phyloP scores from a whole-genome alignment of 2,329 filamentous ascomycete genomes.

The Stemphylium lycopersici region DNA sequence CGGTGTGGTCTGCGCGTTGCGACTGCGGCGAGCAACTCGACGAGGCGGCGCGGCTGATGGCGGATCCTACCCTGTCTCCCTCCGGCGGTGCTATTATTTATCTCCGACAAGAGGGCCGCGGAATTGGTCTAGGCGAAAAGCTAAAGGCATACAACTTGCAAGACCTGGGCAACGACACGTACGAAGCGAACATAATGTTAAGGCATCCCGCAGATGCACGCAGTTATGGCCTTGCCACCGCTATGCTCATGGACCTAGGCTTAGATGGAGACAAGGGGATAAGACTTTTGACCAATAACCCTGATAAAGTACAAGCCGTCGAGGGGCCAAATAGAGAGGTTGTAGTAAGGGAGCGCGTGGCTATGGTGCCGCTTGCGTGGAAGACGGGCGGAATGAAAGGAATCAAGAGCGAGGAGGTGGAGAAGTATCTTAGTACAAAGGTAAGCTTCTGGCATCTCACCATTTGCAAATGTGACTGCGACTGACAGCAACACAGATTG shows the following conservation, averaged over 20 bases:
- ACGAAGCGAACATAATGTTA: slow-evolving; percentile 90
- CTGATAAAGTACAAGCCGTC: slow-evolving; percentile 92
- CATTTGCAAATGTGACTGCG: slow-evolving; percentile 9
- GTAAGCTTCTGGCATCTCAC: slow-evolving; percentile 55
- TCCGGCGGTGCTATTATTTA: slow-evolving; percentile 92
- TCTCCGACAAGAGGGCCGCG: slow-evolving; percentile 91
- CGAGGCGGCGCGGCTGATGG: slow-evolving; percentile 93
- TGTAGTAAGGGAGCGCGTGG: slow-evolving; percentile 84
- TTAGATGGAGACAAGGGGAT: slow-evolving; percentile 72
- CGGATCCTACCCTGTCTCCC: slow-evolving; percentile 63
- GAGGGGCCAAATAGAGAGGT: slow-evolving; percentile 91
- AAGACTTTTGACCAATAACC: slow-evolving; percentile 90
- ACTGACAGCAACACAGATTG: slow-evolving; percentile 49
- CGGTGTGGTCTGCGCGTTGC: slow-evolving; percentile 95
- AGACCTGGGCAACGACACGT: slow-evolving; percentile 95
- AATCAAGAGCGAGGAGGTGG: slow-evolving; percentile 85
- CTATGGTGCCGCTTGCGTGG: slow-evolving; percentile 96
- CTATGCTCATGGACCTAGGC: slow-evolving; percentile 87
- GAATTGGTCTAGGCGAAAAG: slow-evolving; percentile 93
- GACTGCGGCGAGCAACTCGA: slow-evolving; percentile 98
- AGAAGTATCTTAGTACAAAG: slow-evolving; percentile 95
- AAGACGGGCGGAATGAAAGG: slow-evolving; percentile 77
- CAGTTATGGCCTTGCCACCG: slow-evolving; percentile 94
- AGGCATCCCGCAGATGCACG: slow-evolving; percentile 92
- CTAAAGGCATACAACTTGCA: slow-evolving; percentile 98